Percentiles rank a stretch among this genome's conserved stretches.
These are phyloP conservation scores for Pseudonitzschia multistriata DNA, from an alignment of 108 stramenopile species.

Conservation along the genomic window DNA sequence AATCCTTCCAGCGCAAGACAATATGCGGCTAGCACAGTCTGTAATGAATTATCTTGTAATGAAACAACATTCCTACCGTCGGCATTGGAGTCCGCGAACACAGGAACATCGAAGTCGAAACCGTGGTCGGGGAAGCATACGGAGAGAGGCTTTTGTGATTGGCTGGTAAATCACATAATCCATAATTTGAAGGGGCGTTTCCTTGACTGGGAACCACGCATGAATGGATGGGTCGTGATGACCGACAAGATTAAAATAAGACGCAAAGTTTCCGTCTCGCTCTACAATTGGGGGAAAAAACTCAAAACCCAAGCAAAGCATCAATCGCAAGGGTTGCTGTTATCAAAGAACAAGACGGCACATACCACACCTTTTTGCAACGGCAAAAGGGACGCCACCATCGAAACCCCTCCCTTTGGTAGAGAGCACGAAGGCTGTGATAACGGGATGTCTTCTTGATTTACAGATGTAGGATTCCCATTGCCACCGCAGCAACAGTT, in stretches of 20 bases:
- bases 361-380: not conserved
- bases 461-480: not conserved
- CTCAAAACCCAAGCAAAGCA: not conserved
- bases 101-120: not conserved
- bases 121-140: not conserved
- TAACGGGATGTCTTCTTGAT: not conserved
- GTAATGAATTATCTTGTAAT: not conserved
- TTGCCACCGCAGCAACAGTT: not conserved
- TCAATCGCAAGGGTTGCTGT: not conserved
- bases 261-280: not conserved
- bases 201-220: not conserved
- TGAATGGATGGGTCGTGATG: not conserved
- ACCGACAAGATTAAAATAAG: not conserved
- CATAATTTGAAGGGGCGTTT: not conserved
- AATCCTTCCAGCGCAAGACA: too few relatives aligned
- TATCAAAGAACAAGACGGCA: not conserved
- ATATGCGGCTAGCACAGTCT: too few relatives aligned
- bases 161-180: not conserved
- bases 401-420: not conserved
- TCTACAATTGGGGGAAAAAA: conserved; percentile 6
- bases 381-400: not conserved
- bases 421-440: not conserved
- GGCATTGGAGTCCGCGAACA: not conserved
- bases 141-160: not conserved
- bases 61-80: not conserved